Base-by-base conservation (phyloP, 2,329 filamentous ascomycete genomes). In the Drechslera avenae region DNA sequence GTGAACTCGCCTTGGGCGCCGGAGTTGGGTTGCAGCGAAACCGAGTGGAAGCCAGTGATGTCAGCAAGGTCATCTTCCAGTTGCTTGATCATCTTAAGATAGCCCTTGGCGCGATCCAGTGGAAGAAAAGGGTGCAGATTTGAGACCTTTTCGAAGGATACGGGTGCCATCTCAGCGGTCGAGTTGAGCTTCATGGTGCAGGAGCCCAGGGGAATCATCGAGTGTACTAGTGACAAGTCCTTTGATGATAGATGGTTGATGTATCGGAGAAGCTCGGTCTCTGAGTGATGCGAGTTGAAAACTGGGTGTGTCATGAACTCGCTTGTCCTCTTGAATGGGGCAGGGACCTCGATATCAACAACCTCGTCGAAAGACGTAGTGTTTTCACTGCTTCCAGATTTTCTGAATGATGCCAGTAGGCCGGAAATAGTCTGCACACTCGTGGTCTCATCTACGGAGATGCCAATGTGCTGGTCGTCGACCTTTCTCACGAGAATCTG, bases 181-280 rank as follows among this genome's bases (percentile, higher is more conserved):
- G 89, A 90, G 73, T 97, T 97, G 45, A 97, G 85, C 81, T 97
- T 97, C 93, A 97, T 97, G 12, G 93, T 97, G 80, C 93, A 97
- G 1, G 93, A 97, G 16, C 93, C 93, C 1, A 97, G 83, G 2
- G 93, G 91, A 54, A 97, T 97, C 93, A 97, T 97, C 13, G 92
- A 97, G 77, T 97, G 93, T 2, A 92, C 90, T 4, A 97, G 81
- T 1, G 93, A 97, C 12, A 97, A 79, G 71, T 97, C 93, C 79
- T 96, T 97, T 42, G 91, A 96, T 72, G 96, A 89, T 4, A 97
- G 81, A 71, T 96, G 90, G 70, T 93, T 83, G 64, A 97, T 96
- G 76, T 97, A 97, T 35, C 93, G 88, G 42, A 97, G 80, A 64
- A 97, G 83, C 75, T 97, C 91, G 0, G 93, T 97, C 77, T 97